These are phyloP conservation scores for Termitomyces sp. DNA, from an alignment of 768 basidiomycete genomes.

Conservation along the genomic window DNA sequence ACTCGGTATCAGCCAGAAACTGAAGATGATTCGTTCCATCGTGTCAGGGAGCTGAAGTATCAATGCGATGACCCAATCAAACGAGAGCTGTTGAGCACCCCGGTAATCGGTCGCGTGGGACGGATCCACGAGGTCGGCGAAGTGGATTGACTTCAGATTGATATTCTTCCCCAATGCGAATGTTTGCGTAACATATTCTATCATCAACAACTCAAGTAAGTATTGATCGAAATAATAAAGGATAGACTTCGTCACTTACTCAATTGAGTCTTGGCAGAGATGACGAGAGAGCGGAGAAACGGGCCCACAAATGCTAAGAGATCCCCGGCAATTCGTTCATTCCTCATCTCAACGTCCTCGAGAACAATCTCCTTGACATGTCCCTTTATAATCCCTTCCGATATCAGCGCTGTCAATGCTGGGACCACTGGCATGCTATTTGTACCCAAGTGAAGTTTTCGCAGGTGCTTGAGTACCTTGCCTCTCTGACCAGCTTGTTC, in stretches of 20 bases:
- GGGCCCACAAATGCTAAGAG: slow-evolving; percentile 1
- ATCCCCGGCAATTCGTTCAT: background rate
- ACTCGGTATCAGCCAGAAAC: slow-evolving; percentile 11
- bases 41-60: slow-evolving; percentile 3
- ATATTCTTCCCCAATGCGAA: slow-evolving; percentile 3
- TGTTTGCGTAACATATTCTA: background rate
- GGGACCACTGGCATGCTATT: slow-evolving; percentile 2
- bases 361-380: slow-evolving; percentile 1
- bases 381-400: background rate
- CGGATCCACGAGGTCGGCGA: slow-evolving; percentile 12
- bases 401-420: slow-evolving; percentile 5
- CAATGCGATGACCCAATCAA: slow-evolving; percentile 8
- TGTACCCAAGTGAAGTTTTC: slow-evolving; percentile 6
- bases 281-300: slow-evolving; percentile 3
- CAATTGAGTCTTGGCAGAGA: slow-evolving; percentile 7
- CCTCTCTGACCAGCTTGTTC: background rate
- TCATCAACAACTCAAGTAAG: background rate
- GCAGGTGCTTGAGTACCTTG: background rate
- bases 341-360: slow-evolving; percentile 1
- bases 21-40: slow-evolving; percentile 3
- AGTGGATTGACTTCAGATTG: slow-evolving; percentile 4
- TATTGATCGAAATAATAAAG: background rate
- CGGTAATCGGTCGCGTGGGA: background rate
- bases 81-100: background rate
- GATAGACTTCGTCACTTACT: background rate